A percentile compares a stretch with the other conserved stretches of the same genome.
phyloP scores from a whole-genome alignment of 768 basidiomycete species.

The Tylopilus vinaceipallidus region DNA sequence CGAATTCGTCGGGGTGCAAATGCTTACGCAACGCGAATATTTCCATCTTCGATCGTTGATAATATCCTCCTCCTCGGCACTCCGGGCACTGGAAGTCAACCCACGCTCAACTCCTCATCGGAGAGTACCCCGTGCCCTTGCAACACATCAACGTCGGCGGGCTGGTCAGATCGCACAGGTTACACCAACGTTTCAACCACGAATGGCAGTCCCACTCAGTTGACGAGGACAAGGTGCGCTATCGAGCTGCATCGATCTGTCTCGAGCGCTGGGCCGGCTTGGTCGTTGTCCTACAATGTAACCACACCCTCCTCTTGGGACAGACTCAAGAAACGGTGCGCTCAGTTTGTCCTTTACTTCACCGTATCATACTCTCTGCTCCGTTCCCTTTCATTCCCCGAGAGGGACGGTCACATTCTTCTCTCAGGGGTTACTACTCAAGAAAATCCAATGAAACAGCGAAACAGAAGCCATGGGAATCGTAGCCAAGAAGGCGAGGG shows the following conservation, averaged over 20 bases:
- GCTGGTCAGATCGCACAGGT: slow-evolving; percentile 75
- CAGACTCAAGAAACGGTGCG: slow-evolving; percentile 83
- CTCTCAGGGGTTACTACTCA: slow-evolving; percentile 74
- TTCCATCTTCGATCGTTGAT: too few relatives aligned
- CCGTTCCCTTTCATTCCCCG: not conserved
- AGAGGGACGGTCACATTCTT: not conserved
- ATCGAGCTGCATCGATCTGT: slow-evolving; percentile 43
- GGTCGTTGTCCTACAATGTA: slow-evolving; percentile 87
- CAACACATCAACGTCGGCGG: slow-evolving; percentile 90
- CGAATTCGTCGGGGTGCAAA: too few relatives aligned
- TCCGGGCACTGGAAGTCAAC: slow-evolving; percentile 94
- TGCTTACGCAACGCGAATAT: too few relatives aligned
- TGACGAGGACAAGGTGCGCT: slow-evolving; percentile 89
- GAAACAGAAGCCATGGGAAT: slow-evolving; percentile 98
- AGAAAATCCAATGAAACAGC: slow-evolving; percentile 98
- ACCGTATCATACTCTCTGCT: not conserved
- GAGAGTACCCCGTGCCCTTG: slow-evolving; percentile 67
- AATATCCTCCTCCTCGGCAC: slow-evolving; percentile 88
- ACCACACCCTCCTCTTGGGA: slow-evolving; percentile 89
- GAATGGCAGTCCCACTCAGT: slow-evolving; percentile 95
- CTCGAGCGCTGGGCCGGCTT: slow-evolving; percentile 97
- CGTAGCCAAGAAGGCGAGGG: slow-evolving; percentile 82
- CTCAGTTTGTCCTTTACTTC: not conserved
- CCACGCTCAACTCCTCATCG: slow-evolving; percentile 79
- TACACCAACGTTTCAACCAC: slow-evolving; percentile 85